Evolutionary conservation across 2,329 filamentous ascomycete species (phyloP), one percentile per base, ranked within the genome.

Genomic region (Trichoderma cornu-damae): DNA sequence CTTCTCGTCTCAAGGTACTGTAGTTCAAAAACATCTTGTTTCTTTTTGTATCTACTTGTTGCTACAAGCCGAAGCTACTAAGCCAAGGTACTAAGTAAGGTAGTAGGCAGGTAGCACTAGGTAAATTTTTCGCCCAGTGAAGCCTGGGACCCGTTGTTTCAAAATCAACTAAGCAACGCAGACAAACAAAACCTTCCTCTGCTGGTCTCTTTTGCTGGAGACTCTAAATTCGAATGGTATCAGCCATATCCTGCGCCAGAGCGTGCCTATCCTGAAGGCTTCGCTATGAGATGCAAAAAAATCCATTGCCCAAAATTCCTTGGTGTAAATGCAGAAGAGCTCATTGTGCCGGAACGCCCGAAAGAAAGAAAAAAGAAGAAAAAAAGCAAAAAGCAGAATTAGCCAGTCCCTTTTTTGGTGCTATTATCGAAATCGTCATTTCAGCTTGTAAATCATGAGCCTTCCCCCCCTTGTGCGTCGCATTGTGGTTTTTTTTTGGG

Each of bases 261-360:
- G 60, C 55, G 44, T 37, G 44, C 59, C 49, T 58, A 37, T 57
- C 48, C 50, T 47, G 26, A 30, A 46, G 49, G 42, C 44, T 7
- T 56, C 59, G 57, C 48, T 46, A 38, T 46, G 55, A 58, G 55
- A 61, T 61, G 60, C 60, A 60, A 58, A 59, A 60, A 58, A 59
- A 57, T 52, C 53, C 52, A 8, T 48, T 53, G 46, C 54, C 60
- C 55, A 50, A 48, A 42, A 49, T 44, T 52, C 59, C 61, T 20
- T 32, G 30, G 44, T 57, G 48, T 52, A 46, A 53, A 61, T 62
- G 61, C 61, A 61, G 42, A 59, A 38, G 35, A 34, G 34, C 48
- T 40, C 47, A 40, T 56, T 49, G 46, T 50, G 11, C 57, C 52
- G 57, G 26, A 59, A 59, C 57, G 44, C 57, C 53, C 40, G 22